Percentiles rank a stretch among this genome's conserved stretches.
Evolutionary conservation across 148 eudicot genomes (phyloP).

Genomic region (Rhododendron ferrugineum): DNA sequence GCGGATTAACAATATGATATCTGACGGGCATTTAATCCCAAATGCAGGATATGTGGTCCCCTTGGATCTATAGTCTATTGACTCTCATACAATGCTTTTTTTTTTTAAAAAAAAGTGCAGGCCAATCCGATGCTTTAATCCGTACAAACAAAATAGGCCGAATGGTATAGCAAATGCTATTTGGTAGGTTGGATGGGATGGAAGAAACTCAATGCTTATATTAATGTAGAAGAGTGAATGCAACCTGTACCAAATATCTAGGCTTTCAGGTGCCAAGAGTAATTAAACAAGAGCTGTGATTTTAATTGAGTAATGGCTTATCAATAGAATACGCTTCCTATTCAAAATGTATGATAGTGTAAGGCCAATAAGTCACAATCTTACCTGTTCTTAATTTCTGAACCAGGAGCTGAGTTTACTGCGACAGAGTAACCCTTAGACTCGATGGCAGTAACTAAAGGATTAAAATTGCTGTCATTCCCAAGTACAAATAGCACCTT

Average conservation of each 20-base stretch:
- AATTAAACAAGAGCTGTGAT: not conserved
- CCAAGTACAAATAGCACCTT: slow-evolving; percentile 13
- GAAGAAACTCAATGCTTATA: not conserved
- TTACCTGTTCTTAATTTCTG: slow-evolving; percentile 9
- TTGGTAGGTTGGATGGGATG: not conserved
- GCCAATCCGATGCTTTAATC: not conserved
- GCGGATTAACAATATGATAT: not conserved
- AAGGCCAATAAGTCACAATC: not conserved
- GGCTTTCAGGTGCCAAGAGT: not conserved
- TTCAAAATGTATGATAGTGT: not conserved
- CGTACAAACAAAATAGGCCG: not conserved
- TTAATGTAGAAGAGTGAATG: not conserved
- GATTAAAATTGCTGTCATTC: not conserved
- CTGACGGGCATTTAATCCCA: not conserved
- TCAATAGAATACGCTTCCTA: not conserved
- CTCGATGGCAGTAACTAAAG: slow-evolving; percentile 8
- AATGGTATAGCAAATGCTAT: not conserved
- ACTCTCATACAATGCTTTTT: not conserved
- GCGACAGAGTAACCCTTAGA: slow-evolving; percentile 8
- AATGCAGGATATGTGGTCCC: not conserved
- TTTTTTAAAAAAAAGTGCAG: not conserved
- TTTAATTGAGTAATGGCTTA: not conserved
- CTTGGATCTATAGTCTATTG: not conserved
- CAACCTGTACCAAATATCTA: not conserved
- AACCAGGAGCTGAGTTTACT: not conserved